phyloP scores from a whole-genome alignment of 306 rosid species.

The Sechiopsis laciniata region DNA sequence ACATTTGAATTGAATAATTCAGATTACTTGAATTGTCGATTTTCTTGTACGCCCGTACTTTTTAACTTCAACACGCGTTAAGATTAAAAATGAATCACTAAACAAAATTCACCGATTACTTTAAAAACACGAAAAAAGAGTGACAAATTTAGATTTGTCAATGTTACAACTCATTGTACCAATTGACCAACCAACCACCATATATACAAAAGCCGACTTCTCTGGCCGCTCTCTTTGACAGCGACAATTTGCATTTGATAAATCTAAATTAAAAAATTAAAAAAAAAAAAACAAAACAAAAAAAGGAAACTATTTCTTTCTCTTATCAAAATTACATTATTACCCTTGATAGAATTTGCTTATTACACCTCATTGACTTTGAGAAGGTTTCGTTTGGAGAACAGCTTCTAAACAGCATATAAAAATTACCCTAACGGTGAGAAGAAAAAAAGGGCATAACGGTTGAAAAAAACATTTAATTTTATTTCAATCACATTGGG shows the following conservation, averaged over 20 bases:
- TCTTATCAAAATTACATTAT: neutral
- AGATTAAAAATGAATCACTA: too few species aligned
- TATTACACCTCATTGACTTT: too few species aligned
- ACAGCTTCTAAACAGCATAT: neutral
- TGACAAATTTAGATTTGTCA: too few species aligned
- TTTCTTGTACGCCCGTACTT: too few species aligned
- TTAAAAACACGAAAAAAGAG: too few species aligned
- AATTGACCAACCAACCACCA: neutral
- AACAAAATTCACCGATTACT: too few species aligned
- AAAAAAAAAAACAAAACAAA: neutral
- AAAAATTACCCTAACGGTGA: neutral
- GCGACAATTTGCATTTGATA: neutral
- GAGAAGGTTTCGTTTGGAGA: neutral
- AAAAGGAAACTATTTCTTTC: too few species aligned
- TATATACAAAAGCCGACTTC: constrained; percentile 4
- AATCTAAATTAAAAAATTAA: neutral
- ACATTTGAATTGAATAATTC: too few species aligned
- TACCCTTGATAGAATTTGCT: neutral
- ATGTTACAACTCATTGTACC: neutral
- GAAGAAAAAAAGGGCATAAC: neutral
- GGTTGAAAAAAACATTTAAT: neutral
- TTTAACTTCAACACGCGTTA: too few species aligned
- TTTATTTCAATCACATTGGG: neutral
- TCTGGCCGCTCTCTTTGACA: constrained; percentile 9
- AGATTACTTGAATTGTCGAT: too few species aligned